Evolutionary conservation across 257 asterid genomes (phyloP).

Genomic region (Solanum paucissectum): DNA sequence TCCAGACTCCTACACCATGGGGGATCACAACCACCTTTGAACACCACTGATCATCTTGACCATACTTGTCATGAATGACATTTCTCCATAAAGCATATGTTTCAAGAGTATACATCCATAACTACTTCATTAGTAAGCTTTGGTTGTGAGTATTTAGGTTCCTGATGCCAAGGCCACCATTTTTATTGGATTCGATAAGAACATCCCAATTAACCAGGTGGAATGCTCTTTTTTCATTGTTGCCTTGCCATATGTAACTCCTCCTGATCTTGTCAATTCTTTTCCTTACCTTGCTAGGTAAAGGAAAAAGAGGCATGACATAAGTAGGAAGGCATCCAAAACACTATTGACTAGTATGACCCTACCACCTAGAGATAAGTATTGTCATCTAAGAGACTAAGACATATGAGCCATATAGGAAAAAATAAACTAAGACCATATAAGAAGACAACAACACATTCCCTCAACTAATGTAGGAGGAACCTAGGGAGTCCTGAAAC

Average conservation of each 20-base stretch:
- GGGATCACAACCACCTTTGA: not conserved
- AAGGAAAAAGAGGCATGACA: not conserved
- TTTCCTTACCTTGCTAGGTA: not conserved
- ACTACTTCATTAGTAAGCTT: not conserved
- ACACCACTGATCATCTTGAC: not conserved
- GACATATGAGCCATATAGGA: not conserved
- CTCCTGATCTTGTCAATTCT: not conserved
- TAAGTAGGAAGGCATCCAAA: not conserved
- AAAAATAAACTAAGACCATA: not conserved
- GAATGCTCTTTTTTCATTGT: not conserved
- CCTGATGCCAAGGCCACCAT: not conserved
- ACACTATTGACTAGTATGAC: not conserved
- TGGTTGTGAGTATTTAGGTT: not conserved
- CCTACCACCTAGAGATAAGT: not conserved
- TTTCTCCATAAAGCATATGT: not conserved
- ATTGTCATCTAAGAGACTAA: not conserved
- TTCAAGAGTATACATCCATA: not conserved
- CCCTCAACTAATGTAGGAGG: not conserved
- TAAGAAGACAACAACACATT: not conserved
- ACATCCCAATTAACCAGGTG: not conserved
- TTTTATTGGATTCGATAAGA: not conserved
- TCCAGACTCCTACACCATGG: not conserved
- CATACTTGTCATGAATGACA: not conserved
- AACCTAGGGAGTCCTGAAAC: not conserved
- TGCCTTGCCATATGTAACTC: not conserved